Percentiles rank a stretch among this genome's conserved stretches.
Conservation (phyloP, 352 stramenopile species). For the Globisporangium emineosum region DNA sequence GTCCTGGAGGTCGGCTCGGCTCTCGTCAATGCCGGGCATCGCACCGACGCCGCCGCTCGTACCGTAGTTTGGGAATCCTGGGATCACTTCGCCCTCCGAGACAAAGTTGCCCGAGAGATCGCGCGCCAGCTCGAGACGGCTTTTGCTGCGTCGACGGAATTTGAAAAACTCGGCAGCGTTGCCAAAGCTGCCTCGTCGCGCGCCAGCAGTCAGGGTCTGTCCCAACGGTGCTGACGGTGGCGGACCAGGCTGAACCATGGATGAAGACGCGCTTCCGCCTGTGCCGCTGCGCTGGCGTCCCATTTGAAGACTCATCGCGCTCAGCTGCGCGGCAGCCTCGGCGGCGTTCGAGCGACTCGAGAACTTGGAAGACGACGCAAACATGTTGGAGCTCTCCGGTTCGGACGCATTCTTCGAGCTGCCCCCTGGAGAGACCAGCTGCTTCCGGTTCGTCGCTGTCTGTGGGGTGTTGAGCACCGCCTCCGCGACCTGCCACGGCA, state of each 20-base stretch:
- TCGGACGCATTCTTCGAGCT: conserved; percentile 26
- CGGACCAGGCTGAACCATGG: conserved; percentile 16
- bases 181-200: conserved; percentile 71
- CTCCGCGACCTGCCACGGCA: conserved; percentile 83
- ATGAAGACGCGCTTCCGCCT: conserved; percentile 9
- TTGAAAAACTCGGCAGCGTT: conserved; percentile 87
- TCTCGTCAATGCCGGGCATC: conserved; percentile 79
- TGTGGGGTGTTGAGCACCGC: conserved; percentile 80
- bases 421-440: conserved; percentile 38
- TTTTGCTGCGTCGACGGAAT: conserved; percentile 84
- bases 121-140: conserved; percentile 69
- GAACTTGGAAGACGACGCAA: conserved; percentile 21
- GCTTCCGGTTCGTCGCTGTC: conserved; percentile 62
- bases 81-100: conserved; percentile 38
- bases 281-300: conserved; percentile 40
- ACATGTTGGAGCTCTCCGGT: conserved; percentile 35
- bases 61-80: conserved; percentile 54
- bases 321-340: conserved; percentile 63
- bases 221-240: conserved; percentile 18
- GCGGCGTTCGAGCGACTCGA: conserved; percentile 42
- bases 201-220: conserved; percentile 33
- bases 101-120: conserved; percentile 49
- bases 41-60: conserved; percentile 29
- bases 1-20: conserved; percentile 42
- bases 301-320: conserved; percentile 40